phyloP scores from a whole-genome alignment of 1,284 basidiomycete species.

The Gymnopus androsaceus region DNA sequence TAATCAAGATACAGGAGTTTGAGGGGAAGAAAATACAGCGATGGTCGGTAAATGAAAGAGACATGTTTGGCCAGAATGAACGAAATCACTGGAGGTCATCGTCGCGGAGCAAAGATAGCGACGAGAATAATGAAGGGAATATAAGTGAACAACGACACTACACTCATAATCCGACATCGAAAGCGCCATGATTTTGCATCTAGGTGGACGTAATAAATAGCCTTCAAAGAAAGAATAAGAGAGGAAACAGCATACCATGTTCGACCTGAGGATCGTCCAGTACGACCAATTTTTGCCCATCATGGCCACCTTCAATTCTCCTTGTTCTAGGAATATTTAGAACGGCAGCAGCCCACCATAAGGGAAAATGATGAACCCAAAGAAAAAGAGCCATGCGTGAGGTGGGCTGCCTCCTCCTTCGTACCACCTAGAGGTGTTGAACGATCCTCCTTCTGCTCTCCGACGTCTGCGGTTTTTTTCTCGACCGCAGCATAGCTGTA shows the following conservation, averaged over 20 bases:
- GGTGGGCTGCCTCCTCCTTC: conserved; percentile 66
- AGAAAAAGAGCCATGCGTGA: conserved; percentile 76
- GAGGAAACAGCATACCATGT: conserved; percentile 51
- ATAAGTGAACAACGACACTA: conserved; percentile 70
- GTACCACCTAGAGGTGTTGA: conserved; percentile 40
- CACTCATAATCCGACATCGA: conserved; percentile 71
- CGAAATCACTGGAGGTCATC: not conserved
- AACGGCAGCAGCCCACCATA: conserved; percentile 74
- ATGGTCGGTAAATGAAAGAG: not conserved
- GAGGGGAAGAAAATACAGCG: not conserved
- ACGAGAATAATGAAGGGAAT: conserved; percentile 74
- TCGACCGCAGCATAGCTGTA: not conserved
- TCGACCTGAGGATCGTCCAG: conserved; percentile 79
- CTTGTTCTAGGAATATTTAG: conserved; percentile 58
- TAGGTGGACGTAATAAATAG: conserved; percentile 29
- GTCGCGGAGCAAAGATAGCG: conserved; percentile 55
- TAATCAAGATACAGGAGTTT: conserved; percentile 2
- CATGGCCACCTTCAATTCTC: conserved; percentile 51
- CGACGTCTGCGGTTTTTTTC: not conserved
- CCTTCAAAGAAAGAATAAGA: not conserved
- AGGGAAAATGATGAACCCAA: conserved; percentile 71
- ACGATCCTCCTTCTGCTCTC: conserved; percentile 21
- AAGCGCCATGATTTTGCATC: conserved; percentile 72
- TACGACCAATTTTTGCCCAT: conserved; percentile 68
- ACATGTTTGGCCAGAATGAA: not conserved